Evolutionary conservation across 2,329 filamentous ascomycete species (phyloP).

Genomic region (Pleomassaria siparia): DNA sequence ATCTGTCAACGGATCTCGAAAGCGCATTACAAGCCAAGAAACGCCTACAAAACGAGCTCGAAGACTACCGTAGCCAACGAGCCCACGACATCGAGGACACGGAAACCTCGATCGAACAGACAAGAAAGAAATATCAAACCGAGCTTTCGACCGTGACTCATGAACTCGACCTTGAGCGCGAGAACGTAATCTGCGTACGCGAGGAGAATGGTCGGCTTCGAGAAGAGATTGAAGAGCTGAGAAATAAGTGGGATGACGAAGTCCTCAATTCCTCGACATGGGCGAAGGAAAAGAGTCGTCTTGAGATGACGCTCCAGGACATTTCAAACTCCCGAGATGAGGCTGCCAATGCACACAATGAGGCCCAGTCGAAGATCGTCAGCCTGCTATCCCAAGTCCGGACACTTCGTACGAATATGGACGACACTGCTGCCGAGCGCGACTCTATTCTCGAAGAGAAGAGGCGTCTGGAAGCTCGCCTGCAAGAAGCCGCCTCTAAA

Average conservation of each 20-base stretch:
- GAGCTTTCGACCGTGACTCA: constrained; percentile 88
- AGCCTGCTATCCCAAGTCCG: constrained; percentile 87
- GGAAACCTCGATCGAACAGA: constrained; percentile 94
- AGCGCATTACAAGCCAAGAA: constrained; percentile 86
- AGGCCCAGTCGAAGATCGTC: constrained; percentile 91
- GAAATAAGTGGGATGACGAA: constrained; percentile 97
- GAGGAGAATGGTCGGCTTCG: constrained; percentile 83
- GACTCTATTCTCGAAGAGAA: constrained; percentile 87
- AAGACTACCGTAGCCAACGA: constrained; percentile 93
- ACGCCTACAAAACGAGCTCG: constrained; percentile 91
- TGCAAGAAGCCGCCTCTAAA: constrained; percentile 83
- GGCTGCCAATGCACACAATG: constrained; percentile 88
- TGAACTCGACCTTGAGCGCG: constrained; percentile 89
- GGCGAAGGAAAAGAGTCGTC: constrained; percentile 94
- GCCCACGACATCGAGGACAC: constrained; percentile 97
- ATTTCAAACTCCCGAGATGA: constrained; percentile 91
- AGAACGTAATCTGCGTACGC: constrained; percentile 82
- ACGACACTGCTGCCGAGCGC: constrained; percentile 82
- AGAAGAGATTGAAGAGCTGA: constrained; percentile 93
- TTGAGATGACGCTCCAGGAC: constrained; percentile 87
- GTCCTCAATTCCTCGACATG: constrained; percentile 96
- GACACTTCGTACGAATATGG: constrained; percentile 76
- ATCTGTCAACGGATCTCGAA: constrained; percentile 86
- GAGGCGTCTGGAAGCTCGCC: constrained; percentile 78
- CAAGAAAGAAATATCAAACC: constrained; percentile 92